Base-by-base conservation (phyloP, 805 yeast genomes). In the Saturnispora sekii region DNA sequence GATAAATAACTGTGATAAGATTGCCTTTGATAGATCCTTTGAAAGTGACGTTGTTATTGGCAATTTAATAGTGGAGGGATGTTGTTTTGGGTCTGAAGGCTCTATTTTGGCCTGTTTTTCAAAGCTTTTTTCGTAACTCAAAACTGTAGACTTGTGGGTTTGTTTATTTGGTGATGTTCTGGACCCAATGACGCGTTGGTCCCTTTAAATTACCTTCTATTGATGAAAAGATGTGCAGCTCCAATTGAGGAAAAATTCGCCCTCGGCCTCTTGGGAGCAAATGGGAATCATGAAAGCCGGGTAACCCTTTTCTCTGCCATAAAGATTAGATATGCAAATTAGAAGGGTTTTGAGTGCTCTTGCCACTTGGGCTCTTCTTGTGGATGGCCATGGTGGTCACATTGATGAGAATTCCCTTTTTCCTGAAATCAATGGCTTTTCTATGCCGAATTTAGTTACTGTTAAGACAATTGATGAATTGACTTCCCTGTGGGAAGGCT, bases 1-100 rank as follows among this genome's bases (percentile, higher is more conserved):
- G 40, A 79, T 66, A 15, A 74, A 67, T 35, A 81, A 56, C 60
- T 81, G 86, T 32, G 77, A 71, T 47, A 70, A 56, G 38, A 71
- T 61, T 42, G 74, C 66, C 47, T 49, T 53, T 38, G 40, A 33
- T 28, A 56, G 40, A 36, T 51, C 55, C 39, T 44, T 45, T 15
- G 52, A 29, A 29, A 52, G 31, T 10, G 51, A 43, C 15, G 49
- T 40, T 29, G 37, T 43, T 11, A 38, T 31, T 16, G 41, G 34
- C n/a, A 31, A 26, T 32, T 32, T 32, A 32, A 14, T 32, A 32
- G 15, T 32, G 26, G 26, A 21, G 26, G 26, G 26, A 21, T 21
- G 26, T 21, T 21, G 26, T 21, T 21, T 21, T 21, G 26, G 26
- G 26, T 21, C 26, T 21, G 26, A 21, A 21, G 26, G 26, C 26